Evolutionary conservation across 257 asterid genomes (phyloP).

Genomic region (Schizonepeta tenuifolia): DNA sequence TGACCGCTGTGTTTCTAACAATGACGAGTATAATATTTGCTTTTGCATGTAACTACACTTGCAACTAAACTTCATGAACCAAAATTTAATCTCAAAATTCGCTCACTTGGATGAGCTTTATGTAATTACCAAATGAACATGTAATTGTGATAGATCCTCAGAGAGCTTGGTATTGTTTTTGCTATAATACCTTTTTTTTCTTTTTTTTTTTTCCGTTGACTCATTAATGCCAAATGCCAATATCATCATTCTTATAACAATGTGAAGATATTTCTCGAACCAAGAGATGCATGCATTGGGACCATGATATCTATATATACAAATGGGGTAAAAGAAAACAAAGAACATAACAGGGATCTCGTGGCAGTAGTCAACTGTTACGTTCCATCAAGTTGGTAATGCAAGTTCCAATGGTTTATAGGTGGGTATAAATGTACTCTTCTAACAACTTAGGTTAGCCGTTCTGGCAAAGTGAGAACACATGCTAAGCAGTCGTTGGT

Average conservation of each 20-base stretch:
- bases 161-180: not conserved
- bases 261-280: not conserved
- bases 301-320: not conserved
- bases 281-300: not conserved
- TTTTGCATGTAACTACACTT: not conserved
- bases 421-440: not conserved
- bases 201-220: not conserved
- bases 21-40: not conserved
- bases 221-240: not conserved
- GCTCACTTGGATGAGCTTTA: constrained; percentile 7
- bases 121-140: constrained; percentile 9
- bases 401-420: not conserved
- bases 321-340: not conserved
- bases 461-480: not conserved
- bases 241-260: not conserved
- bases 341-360: not conserved
- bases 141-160: not conserved
- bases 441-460: not conserved
- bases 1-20: not conserved
- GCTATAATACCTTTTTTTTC: not conserved
- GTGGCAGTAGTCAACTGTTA: not conserved
- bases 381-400: not conserved
- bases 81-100: constrained; percentile 10
- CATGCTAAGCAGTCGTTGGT: not conserved
- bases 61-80: constrained; percentile 7